Base-by-base conservation (phyloP, 805 yeast genomes). In the Ogataea nakhonphanomensis region DNA sequence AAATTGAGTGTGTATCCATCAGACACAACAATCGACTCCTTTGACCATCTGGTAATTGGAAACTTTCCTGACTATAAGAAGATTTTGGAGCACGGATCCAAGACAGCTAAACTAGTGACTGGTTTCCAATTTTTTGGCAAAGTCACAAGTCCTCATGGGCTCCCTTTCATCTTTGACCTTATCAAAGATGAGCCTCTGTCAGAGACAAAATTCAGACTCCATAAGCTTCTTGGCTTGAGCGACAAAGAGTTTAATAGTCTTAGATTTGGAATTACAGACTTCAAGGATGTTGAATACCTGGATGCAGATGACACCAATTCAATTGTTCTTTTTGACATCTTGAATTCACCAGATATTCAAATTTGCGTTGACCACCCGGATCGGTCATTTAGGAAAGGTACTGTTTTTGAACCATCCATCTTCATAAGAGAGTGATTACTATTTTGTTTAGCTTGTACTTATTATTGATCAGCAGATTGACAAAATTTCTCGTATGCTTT, bases 281-380 rank as follows among this genome's bases (percentile, higher is more conserved):
- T 52, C 35, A 59, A 54, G 4, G 54, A 54, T 14, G 61, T 65
- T 8, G 69, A 67, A 24, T 57, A 67, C 43, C 53, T 70, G 46
- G 59, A 67, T 50, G 71, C 77, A 42, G 61, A 73, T 32, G 78
- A 74, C 2, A 79, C 79, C 37, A 79, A 77, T 20, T 74, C 73
- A 7, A 49, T 75, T 31, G 67, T 73, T 5, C 64, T 89, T 12
- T 83, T 67, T 57, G 81, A 80, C 39, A 73, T 73, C 30, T 57
- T 81, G 43, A 45, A 50, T 21, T 33, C 35, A 8, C 43, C 48
- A 2, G 40, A 46, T 17, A 47, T 47, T 43, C 71, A 69, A 24
- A 65, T 93, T 37, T 95, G 90, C 21, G 67, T 93, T 57, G 96
- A 93, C 57, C 95, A 87, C 55, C 89, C 93, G 1, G 96, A 88